These are phyloP conservation scores for Akanthomyces uredinophilus DNA, from an alignment of 2,329 filamentous ascomycete species.

Conservation along the genomic window DNA sequence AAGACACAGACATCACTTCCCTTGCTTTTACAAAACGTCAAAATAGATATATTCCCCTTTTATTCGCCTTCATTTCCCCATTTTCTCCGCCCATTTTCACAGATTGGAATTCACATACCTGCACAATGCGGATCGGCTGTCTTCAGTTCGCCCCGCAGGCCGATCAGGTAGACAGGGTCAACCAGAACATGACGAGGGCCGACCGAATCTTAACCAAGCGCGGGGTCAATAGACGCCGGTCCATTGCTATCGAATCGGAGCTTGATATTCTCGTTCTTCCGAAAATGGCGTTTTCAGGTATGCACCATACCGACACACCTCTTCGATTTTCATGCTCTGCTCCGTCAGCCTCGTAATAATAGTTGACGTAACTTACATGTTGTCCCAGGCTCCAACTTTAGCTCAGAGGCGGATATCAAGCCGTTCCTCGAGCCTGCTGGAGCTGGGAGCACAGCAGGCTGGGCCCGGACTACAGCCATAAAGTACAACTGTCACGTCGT, in stretches of 20 bases:
- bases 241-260: slow-evolving; percentile 34
- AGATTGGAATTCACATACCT: background rate
- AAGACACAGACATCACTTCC: background rate
- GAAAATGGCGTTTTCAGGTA: slow-evolving; percentile 63
- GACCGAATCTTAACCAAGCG: slow-evolving; percentile 52
- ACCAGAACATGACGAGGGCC: slow-evolving; percentile 65
- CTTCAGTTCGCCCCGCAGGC: slow-evolving; percentile 68
- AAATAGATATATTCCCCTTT: background rate
- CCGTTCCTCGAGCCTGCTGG: slow-evolving; percentile 64
- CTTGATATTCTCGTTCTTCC: slow-evolving; percentile 69
- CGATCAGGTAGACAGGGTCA: slow-evolving; percentile 47
- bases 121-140: slow-evolving; percentile 60
- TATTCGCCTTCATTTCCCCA: too few species aligned
- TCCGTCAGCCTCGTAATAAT: background rate
- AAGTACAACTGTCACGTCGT: slow-evolving; percentile 63
- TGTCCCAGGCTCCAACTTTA: slow-evolving; percentile 42
- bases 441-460: slow-evolving; percentile 63
- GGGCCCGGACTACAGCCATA: slow-evolving; percentile 63
- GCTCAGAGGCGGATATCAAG: slow-evolving; percentile 59
- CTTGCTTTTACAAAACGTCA: too few species aligned
- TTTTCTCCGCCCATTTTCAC: background rate
- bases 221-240: slow-evolving; percentile 22
- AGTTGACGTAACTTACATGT: background rate
- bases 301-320: too few species aligned
- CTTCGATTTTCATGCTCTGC: background rate